Evolutionary conservation across 176 grass and related monocot species (phyloP).

Genomic region (Hsuehochloa calcarea): DNA sequence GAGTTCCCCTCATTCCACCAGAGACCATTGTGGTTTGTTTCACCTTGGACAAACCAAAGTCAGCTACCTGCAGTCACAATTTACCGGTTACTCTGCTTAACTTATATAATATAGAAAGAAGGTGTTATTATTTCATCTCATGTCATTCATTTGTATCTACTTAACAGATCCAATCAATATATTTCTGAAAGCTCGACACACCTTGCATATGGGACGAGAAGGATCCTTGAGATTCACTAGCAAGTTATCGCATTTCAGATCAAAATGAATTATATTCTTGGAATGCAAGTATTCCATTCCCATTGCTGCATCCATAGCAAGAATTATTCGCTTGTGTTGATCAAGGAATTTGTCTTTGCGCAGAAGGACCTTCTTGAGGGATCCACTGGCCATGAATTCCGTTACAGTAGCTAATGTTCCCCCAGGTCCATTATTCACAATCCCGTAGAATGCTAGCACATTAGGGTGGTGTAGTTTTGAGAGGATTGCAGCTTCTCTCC

Average conservation of each 20-base stretch:
- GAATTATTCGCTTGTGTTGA: conserved; percentile 55
- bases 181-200: background rate
- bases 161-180: background rate
- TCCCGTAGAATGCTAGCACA: conserved; percentile 72
- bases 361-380: conserved; percentile 62
- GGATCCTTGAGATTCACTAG: conserved; percentile 83
- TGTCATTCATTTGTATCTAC: background rate
- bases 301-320: conserved; percentile 81
- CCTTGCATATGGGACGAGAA: conserved; percentile 79
- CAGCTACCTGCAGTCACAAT: conserved; percentile 48
- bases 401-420: conserved; percentile 63
- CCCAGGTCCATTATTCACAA: conserved; percentile 29
- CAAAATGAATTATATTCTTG: conserved; percentile 80
- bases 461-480: conserved; percentile 80
- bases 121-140: background rate
- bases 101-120: background rate
- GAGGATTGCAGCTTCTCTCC: conserved; percentile 67
- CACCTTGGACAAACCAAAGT: conserved; percentile 84
- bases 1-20: conserved; percentile 78
- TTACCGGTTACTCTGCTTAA: background rate
- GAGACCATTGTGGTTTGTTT: conserved; percentile 74
- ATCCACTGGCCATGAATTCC: conserved; percentile 86
- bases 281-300: conserved; percentile 92
- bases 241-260: conserved; percentile 87
- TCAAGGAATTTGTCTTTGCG: conserved; percentile 69